Conservation (phyloP, 306 rosid genomes). For the Rubus parviflorus region DNA sequence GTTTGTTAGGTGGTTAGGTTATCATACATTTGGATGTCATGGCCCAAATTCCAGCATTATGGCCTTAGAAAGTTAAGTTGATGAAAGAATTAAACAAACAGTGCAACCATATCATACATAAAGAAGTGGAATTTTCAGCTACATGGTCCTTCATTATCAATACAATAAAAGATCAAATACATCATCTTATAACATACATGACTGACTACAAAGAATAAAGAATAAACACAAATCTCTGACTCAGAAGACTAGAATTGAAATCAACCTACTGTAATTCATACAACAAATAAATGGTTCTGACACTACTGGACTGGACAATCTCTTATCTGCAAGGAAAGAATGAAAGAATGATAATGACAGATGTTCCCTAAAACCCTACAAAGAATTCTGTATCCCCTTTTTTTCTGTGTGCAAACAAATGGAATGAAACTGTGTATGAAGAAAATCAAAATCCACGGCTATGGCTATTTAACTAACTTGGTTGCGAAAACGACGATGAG, state of each 20-base stretch:
- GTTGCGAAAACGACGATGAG: slow-evolving; percentile 67
- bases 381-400: slow-evolving; percentile 51
- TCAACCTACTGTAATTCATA: slow-evolving; percentile 30
- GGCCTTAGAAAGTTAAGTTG: too few species aligned
- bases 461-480: slow-evolving; percentile 40
- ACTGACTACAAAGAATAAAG: slow-evolving; percentile 47
- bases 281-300: slow-evolving; percentile 44
- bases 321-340: slow-evolving; percentile 80
- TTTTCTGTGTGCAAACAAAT: slow-evolving; percentile 36
- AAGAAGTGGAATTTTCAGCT: slow-evolving; percentile 14
- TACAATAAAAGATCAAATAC: slow-evolving; percentile 12
- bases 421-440: slow-evolving; percentile 26
- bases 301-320: slow-evolving; percentile 24
- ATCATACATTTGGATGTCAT: too few species aligned
- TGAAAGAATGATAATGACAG: slow-evolving; percentile 59
- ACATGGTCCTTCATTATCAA: slow-evolving; percentile 3
- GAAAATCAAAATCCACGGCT: slow-evolving; percentile 13
- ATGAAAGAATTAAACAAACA: slow-evolving; percentile 10
- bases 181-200: not conserved
- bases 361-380: slow-evolving; percentile 52
- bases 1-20: too few species aligned
- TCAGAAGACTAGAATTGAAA: slow-evolving; percentile 38
- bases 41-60: not conserved
- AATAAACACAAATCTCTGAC: slow-evolving; percentile 44
- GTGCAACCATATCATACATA: slow-evolving; percentile 30